Evolutionary conservation across 176 grass and related monocot genomes (phyloP).

Genomic region (Aegilops longissima): DNA sequence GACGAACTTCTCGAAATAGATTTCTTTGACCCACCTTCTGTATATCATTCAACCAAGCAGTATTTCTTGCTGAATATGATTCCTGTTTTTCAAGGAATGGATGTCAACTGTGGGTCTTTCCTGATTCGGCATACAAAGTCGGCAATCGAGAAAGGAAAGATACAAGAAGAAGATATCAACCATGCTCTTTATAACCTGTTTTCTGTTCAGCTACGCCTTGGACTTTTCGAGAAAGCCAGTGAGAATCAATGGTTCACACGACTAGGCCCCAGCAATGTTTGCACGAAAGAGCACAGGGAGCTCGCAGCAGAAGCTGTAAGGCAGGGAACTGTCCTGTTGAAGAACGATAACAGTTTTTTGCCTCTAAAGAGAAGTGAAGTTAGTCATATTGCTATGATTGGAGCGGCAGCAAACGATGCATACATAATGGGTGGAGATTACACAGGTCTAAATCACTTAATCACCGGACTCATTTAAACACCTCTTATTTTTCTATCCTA

Average conservation of each 20-base stretch:
- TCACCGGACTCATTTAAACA: constrained; percentile 3
- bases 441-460: constrained; percentile 52
- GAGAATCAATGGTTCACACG: constrained; percentile 40
- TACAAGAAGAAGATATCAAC: constrained; percentile 85
- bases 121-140: constrained; percentile 62
- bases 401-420: constrained; percentile 59
- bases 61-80: not conserved
- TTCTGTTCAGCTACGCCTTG: constrained; percentile 77
- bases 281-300: constrained; percentile 65
- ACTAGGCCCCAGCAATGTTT: constrained; percentile 64
- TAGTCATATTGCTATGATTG: constrained; percentile 59
- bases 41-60: not conserved
- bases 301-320: constrained; percentile 81
- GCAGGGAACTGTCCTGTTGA: constrained; percentile 82
- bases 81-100: constrained; percentile 71
- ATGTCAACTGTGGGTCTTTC: constrained; percentile 93
- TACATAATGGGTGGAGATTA: constrained; percentile 77
- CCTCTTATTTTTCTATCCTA: not conserved
- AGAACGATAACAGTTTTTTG: constrained; percentile 74
- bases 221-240: constrained; percentile 55
- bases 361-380: constrained; percentile 62
- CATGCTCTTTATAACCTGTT: constrained; percentile 85
- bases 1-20: not conserved
- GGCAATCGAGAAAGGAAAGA: constrained; percentile 64
- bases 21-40: not conserved